Evolutionary conservation across 1,139 yeast species (phyloP).

Genomic region (Arxiozyma heterogenica): DNA sequence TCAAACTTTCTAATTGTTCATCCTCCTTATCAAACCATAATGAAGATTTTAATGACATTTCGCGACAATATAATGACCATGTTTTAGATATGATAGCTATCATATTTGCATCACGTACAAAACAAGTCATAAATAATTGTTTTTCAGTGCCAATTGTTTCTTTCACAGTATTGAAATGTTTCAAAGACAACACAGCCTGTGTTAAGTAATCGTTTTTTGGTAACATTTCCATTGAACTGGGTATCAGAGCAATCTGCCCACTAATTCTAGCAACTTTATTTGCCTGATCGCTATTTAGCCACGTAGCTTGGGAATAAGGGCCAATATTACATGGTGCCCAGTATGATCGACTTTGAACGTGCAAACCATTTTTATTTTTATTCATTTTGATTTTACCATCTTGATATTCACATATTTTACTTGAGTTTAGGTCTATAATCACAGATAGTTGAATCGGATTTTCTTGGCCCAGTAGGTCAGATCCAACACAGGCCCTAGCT

Average conservation of each 20-base stretch:
- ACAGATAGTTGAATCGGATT: slow-evolving; percentile 51
- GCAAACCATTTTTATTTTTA: slow-evolving; percentile 52
- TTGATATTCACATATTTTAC: not conserved
- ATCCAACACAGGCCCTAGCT: slow-evolving; percentile 74
- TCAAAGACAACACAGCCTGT: slow-evolving; percentile 52
- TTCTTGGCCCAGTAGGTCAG: slow-evolving; percentile 36
- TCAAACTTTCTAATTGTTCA: slow-evolving; percentile 30
- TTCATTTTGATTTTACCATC: slow-evolving; percentile 6
- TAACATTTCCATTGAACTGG: slow-evolving; percentile 51
- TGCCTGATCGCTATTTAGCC: slow-evolving; percentile 34
- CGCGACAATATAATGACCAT: slow-evolving; percentile 33
- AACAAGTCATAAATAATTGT: slow-evolving; percentile 47
- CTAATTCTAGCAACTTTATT: slow-evolving; percentile 56
- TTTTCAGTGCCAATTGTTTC: slow-evolving; percentile 40
- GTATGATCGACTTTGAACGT: slow-evolving; percentile 82
- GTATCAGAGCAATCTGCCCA: slow-evolving; percentile 85
- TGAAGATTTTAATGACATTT: slow-evolving; percentile 20
- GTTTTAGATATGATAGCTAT: slow-evolving; percentile 31
- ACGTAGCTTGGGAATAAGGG: slow-evolving; percentile 83
- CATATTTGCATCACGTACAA: slow-evolving; percentile 34
- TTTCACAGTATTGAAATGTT: slow-evolving; percentile 62
- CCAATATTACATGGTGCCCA: slow-evolving; percentile 99
- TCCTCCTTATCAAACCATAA: slow-evolving; percentile 24
- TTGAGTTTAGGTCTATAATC: slow-evolving; percentile 30
- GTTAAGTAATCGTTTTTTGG: slow-evolving; percentile 12